Base-by-base conservation (phyloP, 208 protist species). In the Zelonia costaricensis region DNA sequence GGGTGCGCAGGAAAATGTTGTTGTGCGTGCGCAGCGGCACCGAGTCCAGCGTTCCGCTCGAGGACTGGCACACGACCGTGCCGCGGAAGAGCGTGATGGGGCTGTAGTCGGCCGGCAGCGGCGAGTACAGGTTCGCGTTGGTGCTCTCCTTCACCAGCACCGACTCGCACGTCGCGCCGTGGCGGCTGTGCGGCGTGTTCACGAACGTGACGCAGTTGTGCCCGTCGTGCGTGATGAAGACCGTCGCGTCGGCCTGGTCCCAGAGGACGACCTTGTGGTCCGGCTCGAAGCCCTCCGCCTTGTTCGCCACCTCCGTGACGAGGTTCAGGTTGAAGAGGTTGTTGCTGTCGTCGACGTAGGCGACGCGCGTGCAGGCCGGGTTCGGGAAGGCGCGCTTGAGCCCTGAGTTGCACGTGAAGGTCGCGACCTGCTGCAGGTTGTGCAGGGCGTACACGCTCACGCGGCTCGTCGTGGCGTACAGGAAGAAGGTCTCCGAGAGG, bases 401-500 rank as follows among this genome's bases (percentile, higher is more conserved):
- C 16, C 77, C 82, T 0, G 59, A 68, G 43, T 62, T 68, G 49
- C 78, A 81, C 31, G 69, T 59, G 65, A 86, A 95, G 62, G 98
- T 82, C 39, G 82, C 86, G 4, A 98, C 93, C 39, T 75, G 76
- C 51, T 93, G 80, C 68, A 93, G 80, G 63, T 97, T 97, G 8
- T 80, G 61, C 16, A 98, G 77, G 8, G 87, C 84, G 35, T 97
- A 71, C 27, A 97, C 84, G 47, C 54, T 69, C 22, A 99, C 80
- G 44, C 83, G 82, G 20, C 81, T 92, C 15, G 53, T 60, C 2
- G 73, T 85, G 3, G 93, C 96, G 77, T 97, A 98, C 9, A 98
- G 82, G 49, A 98, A 80, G 45, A 98, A 97, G 15, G 90, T 61
- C 55, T 94, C 82, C 20, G 92, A 97, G 27, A 99, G 82, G 12